phyloP scores from a whole-genome alignment of 2,329 filamentous ascomycete genomes.

The Elsinoe batatas region DNA sequence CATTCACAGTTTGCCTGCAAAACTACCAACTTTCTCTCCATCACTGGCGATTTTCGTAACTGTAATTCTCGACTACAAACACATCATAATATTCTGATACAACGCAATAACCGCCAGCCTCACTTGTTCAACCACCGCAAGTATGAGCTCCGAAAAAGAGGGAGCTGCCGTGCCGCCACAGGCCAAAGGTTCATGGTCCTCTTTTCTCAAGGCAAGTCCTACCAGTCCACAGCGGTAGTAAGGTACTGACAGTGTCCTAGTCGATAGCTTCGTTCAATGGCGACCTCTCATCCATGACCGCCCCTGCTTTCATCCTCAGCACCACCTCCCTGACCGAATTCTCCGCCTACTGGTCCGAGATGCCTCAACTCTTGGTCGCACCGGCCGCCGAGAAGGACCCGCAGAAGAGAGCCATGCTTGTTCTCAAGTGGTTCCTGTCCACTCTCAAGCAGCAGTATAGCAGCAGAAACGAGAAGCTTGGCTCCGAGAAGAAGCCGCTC shows the following conservation, averaged over 20 bases:
- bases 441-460: slow-evolving; percentile 81
- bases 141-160: slow-evolving; percentile 26
- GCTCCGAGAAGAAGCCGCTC: slow-evolving; percentile 94
- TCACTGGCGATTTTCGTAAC: neutral
- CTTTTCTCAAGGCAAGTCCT: slow-evolving; percentile 38
- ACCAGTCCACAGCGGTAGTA: neutral
- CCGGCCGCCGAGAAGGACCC: slow-evolving; percentile 71
- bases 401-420: slow-evolving; percentile 70
- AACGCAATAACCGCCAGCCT: neutral
- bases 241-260: slow-evolving; percentile 21
- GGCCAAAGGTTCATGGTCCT: slow-evolving; percentile 39
- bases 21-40: neutral
- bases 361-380: slow-evolving; percentile 61
- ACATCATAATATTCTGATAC: neutral
- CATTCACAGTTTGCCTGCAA: neutral
- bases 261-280: slow-evolving; percentile 47
- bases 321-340: slow-evolving; percentile 47
- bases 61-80: neutral
- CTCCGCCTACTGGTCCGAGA: slow-evolving; percentile 49
- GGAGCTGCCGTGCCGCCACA: slow-evolving; percentile 37
- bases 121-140: neutral
- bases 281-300: slow-evolving; percentile 47
- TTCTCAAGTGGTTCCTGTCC: slow-evolving; percentile 93
- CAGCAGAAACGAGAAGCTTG: slow-evolving; percentile 65
- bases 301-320: slow-evolving; percentile 47